Evolutionary conservation across 352 stramenopile species (phyloP).

Genomic region (Globisporangium lucens): DNA sequence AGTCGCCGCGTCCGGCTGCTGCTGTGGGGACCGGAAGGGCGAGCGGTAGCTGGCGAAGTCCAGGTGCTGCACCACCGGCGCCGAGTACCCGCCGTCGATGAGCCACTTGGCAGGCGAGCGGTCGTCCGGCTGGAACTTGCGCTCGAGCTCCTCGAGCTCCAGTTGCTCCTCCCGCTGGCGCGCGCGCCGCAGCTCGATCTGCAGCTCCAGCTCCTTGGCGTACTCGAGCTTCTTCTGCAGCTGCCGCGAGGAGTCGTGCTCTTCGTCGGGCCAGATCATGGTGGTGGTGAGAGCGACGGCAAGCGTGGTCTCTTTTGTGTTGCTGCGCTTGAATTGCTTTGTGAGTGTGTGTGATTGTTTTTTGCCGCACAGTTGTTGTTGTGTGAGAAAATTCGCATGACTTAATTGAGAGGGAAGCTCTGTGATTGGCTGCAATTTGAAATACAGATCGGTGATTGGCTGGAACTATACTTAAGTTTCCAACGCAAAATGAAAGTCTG

Average conservation of each 20-base stretch:
- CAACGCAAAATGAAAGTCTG: not conserved
- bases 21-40: slow-evolving; percentile 13
- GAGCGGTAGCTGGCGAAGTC: slow-evolving; percentile 15
- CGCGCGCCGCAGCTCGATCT: slow-evolving; percentile 60
- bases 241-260: slow-evolving; percentile 31
- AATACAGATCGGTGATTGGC: not conserved
- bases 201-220: slow-evolving; percentile 60
- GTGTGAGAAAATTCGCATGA: not conserved
- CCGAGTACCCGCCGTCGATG: slow-evolving; percentile 48
- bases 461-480: not conserved
- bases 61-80: slow-evolving; percentile 4
- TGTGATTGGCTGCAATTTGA: slow-evolving; percentile 29
- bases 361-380: not conserved
- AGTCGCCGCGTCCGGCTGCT: slow-evolving; percentile 2
- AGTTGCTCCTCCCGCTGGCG: slow-evolving; percentile 47
- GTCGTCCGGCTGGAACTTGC: slow-evolving; percentile 43
- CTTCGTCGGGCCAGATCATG: slow-evolving; percentile 59
- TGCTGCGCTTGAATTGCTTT: not conserved
- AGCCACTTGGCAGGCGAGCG: slow-evolving; percentile 71
- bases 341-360: slow-evolving; percentile 9
- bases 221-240: slow-evolving; percentile 62
- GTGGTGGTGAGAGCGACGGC: not conserved
- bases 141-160: slow-evolving; percentile 55
- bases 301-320: not conserved
- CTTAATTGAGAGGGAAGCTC: slow-evolving; percentile 35